Evolutionary conservation across 2,329 filamentous ascomycete genomes (phyloP).

Genomic region (Apiospora marii): DNA sequence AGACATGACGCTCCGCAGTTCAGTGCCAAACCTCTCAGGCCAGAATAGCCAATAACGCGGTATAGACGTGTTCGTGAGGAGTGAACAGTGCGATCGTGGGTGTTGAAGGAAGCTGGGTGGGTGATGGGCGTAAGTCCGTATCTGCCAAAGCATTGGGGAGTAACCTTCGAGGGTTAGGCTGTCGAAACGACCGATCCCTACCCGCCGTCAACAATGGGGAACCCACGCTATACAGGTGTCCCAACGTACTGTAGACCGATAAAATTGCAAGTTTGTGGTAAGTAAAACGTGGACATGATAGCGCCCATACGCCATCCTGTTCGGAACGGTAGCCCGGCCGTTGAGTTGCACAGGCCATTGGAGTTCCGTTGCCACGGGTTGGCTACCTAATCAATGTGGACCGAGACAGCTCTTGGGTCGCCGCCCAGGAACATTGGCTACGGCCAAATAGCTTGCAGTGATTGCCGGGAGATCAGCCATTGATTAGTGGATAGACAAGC

Average conservation of each 20-base stretch:
- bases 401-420: neutral
- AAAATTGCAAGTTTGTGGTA: neutral
- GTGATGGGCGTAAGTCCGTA: neutral
- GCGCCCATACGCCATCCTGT: neutral
- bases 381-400: neutral
- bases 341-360: neutral
- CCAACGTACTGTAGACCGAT: neutral
- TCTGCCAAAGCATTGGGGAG: neutral
- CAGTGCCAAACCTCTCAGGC: neutral
- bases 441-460: neutral
- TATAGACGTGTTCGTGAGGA: neutral
- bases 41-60: neutral
- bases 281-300: neutral
- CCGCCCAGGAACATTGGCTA: neutral
- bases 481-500: neutral
- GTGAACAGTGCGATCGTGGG: neutral
- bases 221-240: neutral
- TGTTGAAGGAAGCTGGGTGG: neutral
- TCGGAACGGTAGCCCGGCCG: neutral
- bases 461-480: slow-evolving; percentile 3
- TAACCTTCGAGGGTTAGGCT: neutral
- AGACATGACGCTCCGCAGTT: neutral
- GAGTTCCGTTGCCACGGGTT: neutral
- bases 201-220: too few relatives aligned
- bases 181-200: neutral